These are phyloP conservation scores for Schizophyllum amplum DNA, from an alignment of 1,284 basidiomycete species.

Conservation along the genomic window DNA sequence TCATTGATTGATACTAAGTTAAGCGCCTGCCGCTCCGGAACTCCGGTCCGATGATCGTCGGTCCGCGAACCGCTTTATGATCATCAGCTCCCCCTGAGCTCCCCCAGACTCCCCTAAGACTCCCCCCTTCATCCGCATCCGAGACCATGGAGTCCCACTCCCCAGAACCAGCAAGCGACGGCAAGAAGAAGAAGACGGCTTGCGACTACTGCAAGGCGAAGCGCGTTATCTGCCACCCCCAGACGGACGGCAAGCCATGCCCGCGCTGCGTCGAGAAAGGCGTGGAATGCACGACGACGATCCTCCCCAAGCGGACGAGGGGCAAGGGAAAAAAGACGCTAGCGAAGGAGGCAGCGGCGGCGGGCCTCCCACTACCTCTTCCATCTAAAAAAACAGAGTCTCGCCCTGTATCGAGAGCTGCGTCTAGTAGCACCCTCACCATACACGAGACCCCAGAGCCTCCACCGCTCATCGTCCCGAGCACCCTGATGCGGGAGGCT, in stretches of 20 bases:
- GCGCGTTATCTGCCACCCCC: slow-evolving; percentile 1
- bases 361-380: neutral
- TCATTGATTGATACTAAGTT: no score
- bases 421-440: neutral
- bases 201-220: slow-evolving; percentile 4
- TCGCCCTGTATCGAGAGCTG: neutral
- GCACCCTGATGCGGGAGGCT: neutral
- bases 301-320: neutral
- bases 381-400: neutral
- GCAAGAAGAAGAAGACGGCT: neutral
- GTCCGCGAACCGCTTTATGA: no score
- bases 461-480: neutral
- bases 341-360: neutral
- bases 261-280: slow-evolving; percentile 1
- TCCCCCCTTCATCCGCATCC: neutral
- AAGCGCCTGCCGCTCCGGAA: no score
- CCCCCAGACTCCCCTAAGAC: no score
- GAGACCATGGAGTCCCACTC: neutral
- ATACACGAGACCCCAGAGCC: neutral
- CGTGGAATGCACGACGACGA: neutral
- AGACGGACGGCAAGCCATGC: slow-evolving; percentile 1
- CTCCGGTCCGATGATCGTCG: no score
- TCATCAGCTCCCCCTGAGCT: no score
- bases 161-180: neutral
- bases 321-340: neutral